Conservation (phyloP, 1,139 yeast species). For the Entelexis paramagnoliae region DNA sequence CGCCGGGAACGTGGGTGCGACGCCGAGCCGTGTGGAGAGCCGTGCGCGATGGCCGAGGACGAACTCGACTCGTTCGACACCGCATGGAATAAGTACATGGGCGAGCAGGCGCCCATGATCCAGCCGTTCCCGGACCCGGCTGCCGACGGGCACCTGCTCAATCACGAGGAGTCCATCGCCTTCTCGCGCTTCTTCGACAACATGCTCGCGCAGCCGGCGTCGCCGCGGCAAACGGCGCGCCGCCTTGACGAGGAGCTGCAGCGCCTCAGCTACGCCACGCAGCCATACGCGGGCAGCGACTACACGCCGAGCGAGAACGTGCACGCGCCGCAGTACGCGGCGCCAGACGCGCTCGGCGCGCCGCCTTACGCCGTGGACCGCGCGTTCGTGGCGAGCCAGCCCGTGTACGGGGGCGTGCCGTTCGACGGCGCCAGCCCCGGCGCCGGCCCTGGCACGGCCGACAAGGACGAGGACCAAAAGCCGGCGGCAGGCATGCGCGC, state of each 20-base stretch:
- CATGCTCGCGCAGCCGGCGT: conserved; percentile 31
- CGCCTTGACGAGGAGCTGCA: conserved; percentile 23
- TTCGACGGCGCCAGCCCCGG: too few species aligned
- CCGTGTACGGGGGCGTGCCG: neutral
- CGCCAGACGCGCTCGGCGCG: neutral
- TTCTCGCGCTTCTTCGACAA: conserved; percentile 33
- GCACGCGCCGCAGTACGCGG: neutral
- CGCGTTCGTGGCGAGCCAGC: neutral
- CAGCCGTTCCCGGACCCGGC: conserved; percentile 3
- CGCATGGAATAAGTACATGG: conserved; percentile 19
- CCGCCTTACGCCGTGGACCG: neutral
- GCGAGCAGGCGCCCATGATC: conserved; percentile 14
- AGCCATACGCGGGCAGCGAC: neutral
- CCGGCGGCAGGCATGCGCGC: too few species aligned
- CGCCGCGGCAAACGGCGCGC: conserved; percentile 13
- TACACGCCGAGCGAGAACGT: neutral
- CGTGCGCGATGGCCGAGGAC: conserved; percentile 9
- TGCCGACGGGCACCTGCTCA: conserved; percentile 27
- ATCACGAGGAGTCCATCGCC: conserved; percentile 32
- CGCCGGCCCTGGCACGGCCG: too few species aligned
- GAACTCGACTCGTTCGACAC: conserved; percentile 14
- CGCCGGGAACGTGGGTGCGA: neutral
- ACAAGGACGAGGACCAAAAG: too few species aligned
- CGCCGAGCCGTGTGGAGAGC: neutral
- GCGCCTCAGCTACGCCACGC: conserved; percentile 10